Evolutionary conservation across 164 flowering plant species (phyloP), one percentile per base, ranked within the genome.

Genomic region (Aristolochia fimbriata): DNA sequence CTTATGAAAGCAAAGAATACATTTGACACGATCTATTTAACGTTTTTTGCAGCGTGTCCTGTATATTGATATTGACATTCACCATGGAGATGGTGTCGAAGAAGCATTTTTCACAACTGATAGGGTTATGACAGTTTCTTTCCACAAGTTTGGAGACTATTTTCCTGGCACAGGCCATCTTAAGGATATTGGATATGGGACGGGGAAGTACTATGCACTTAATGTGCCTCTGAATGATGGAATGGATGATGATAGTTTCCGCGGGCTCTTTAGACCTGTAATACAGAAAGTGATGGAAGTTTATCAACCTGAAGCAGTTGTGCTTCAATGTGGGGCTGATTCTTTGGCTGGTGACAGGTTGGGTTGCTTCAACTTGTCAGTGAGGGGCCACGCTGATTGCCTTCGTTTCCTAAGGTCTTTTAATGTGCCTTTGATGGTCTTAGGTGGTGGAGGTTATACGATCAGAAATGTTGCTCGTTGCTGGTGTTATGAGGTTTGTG

Each of bases 371-470:
- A 91, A 88, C 70, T 75, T 91, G 75, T 91, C 96, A 51, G 90
- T 88, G 47, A 83, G 76, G 73, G 97, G 97, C 27, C 97, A 88
- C 76, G 97, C 97, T 0, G 96, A 91, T 58, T 88, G 96, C 68
- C 80, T 91, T 31, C 82, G 84, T 23, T 88, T 76, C 57, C 76
- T 91, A 24, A 78, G 96, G 64, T 91, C 98, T 25, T 88, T 80
- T 62, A 88, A 88, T 75, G 89, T 88, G 23, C 98, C 98, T 62
- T 62, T 91, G 33, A 85, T 91, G 96, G 85, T 91, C 41, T 70
- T 91, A 69, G 98, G 98, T 60, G 98, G 98, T 9, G 98, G 96
- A 66, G 98, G 98, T 2, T 91, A 88, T 64, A 91, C 91, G 0
- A 83, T 91, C 33, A 79, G 96, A 20, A 91, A 87, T 79, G 96